Percentiles rank a stretch among this genome's conserved stretches.
Conservation (phyloP, 441 rosid genomes). For the Erodium trifolium region DNA sequence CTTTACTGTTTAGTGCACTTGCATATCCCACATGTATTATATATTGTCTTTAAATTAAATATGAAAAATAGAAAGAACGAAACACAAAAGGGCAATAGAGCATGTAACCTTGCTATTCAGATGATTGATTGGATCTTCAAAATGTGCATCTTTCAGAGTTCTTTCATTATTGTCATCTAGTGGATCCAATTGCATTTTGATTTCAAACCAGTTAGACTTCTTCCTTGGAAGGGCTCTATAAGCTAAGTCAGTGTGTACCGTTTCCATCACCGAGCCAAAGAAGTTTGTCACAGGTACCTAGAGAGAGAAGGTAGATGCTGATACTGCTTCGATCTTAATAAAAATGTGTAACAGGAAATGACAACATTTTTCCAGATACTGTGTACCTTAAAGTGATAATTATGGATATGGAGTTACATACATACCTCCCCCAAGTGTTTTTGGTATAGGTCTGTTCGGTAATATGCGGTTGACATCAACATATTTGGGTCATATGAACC, state of each 20-base stretch:
- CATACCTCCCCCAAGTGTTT: conserved; percentile 53
- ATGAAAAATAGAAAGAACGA: neutral
- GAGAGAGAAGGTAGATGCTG: neutral
- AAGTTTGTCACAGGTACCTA: conserved; percentile 94
- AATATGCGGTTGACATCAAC: conserved; percentile 85
- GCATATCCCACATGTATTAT: too few species aligned
- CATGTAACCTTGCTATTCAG: conserved; percentile 35
- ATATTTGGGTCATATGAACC: conserved; percentile 60
- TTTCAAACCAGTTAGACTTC: conserved; percentile 24
- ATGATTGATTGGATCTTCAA: conserved; percentile 4
- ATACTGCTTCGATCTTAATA: too few species aligned
- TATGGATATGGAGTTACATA: too few species aligned
- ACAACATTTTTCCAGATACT: too few species aligned
- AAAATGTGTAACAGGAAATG: too few species aligned
- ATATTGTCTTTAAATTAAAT: too few species aligned
- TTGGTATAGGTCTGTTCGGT: conserved; percentile 69
- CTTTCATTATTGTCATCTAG: conserved; percentile 22
- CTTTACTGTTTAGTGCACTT: neutral
- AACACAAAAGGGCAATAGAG: neutral
- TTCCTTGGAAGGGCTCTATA: conserved; percentile 39
- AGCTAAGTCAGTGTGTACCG: conserved; percentile 67
- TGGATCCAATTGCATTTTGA: conserved; percentile 24
- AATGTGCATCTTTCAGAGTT: conserved; percentile 18
- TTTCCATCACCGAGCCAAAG: conserved; percentile 96
- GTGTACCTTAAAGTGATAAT: too few species aligned